These are phyloP conservation scores for Colletotrichum sp. DNA, from an alignment of 2,329 filamentous ascomycete genomes.

Conservation along the genomic window DNA sequence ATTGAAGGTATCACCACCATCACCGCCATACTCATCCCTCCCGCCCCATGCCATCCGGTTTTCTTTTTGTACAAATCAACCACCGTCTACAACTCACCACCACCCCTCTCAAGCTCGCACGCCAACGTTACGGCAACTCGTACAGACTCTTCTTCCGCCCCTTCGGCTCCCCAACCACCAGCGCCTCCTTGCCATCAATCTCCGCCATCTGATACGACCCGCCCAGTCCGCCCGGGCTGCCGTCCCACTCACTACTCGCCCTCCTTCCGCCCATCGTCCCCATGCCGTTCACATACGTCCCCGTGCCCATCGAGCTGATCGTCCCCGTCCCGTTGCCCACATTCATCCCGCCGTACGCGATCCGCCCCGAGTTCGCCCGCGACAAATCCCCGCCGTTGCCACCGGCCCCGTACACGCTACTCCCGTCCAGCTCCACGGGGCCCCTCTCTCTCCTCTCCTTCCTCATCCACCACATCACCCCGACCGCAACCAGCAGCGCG, in stretches of 20 bases:
- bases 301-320: slow-evolving; percentile 16
- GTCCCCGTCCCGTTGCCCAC: neutral
- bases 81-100: neutral
- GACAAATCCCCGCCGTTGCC: neutral
- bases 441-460: neutral
- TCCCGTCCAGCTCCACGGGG: neutral
- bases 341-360: slow-evolving; percentile 4
- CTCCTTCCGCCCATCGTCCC: neutral
- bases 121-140: slow-evolving; percentile 5
- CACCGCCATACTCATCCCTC: neutral
- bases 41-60: neutral
- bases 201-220: slow-evolving; percentile 13
- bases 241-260: slow-evolving; percentile 12
- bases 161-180: neutral
- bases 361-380: neutral
- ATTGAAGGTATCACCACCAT: slow-evolving; percentile 1
- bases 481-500: slow-evolving; percentile 6
- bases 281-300: neutral
- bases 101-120: neutral
- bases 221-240: neutral
- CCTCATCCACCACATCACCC: slow-evolving; percentile 12
- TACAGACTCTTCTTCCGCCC: slow-evolving; percentile 15
- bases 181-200: slow-evolving; percentile 15
- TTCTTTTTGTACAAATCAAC: neutral
- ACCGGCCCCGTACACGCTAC: neutral